Percentiles rank a stretch among this genome's conserved stretches.
Evolutionary conservation across 257 asterid species (phyloP).

Genomic region (Solanum bulbocastanum): DNA sequence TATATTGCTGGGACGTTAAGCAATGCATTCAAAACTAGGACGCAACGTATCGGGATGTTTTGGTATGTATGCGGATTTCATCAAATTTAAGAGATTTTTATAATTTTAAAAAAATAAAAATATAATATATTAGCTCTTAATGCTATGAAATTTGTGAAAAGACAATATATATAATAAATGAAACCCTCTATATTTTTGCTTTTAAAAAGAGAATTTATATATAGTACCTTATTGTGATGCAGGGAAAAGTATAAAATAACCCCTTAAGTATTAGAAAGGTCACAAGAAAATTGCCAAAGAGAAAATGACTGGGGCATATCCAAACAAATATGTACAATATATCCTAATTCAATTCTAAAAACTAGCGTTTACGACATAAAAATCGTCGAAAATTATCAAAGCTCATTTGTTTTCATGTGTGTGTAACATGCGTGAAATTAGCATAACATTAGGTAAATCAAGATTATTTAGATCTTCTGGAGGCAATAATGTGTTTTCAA

Average conservation of each 20-base stretch:
- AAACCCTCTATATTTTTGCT: not conserved
- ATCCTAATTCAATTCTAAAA: not conserved
- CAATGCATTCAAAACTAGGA: too few species aligned
- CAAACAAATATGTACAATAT: constrained; percentile 12
- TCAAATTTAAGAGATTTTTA: too few species aligned
- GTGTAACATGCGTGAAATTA: not conserved
- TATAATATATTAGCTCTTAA: too few species aligned
- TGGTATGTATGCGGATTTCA: too few species aligned
- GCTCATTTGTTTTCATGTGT: not conserved
- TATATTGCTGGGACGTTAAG: fast-evolving
- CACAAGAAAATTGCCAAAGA: constrained; percentile 3
- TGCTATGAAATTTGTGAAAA: not conserved
- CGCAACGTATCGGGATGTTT: too few species aligned
- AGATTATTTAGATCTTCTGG: not conserved
- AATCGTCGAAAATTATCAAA: not conserved
- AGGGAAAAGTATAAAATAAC: constrained; percentile 1
- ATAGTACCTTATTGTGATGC: not conserved
- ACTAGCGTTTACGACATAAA: too few species aligned
- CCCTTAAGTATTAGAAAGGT: constrained; percentile 27
- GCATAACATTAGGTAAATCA: not conserved
- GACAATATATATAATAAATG: not conserved
- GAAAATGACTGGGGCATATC: constrained; percentile 9
- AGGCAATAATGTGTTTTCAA: not conserved
- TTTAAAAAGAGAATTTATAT: not conserved
- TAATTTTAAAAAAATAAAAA: too few species aligned